Conservation (phyloP, 805 yeast species). For the Sugiyamaella americana region DNA sequence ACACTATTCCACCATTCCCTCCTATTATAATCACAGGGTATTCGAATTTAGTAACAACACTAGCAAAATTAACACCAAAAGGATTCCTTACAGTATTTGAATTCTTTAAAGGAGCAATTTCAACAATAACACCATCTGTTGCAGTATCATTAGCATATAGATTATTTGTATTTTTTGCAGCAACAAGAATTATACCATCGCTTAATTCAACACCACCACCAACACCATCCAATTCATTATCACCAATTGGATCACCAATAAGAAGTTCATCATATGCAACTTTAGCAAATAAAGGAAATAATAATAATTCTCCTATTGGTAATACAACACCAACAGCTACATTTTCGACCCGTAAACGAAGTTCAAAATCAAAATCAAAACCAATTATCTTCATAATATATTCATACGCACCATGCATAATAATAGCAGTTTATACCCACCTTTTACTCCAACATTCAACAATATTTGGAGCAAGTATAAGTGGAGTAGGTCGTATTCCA, state of each 20-base stretch:
- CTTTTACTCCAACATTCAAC: conserved; percentile 73
- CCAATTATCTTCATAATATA: conserved; percentile 45
- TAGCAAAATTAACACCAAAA: conserved; percentile 36
- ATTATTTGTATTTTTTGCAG: conserved; percentile 77
- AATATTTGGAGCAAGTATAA: conserved; percentile 8
- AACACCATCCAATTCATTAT: not conserved
- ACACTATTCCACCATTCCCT: conserved; percentile 30
- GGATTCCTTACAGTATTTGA: conserved; percentile 37
- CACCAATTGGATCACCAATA: not conserved
- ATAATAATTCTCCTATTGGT: not conserved
- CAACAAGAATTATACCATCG: conserved; percentile 86
- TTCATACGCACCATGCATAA: conserved; percentile 87
- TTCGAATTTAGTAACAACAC: conserved; percentile 30
- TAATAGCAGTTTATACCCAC: conserved; percentile 93
- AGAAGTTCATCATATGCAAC: not conserved
- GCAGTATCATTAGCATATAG: conserved; percentile 78
- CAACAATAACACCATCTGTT: conserved; percentile 74
- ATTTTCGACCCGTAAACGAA: conserved; percentile 1
- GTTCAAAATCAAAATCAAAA: conserved; percentile 16
- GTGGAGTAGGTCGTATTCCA: conserved; percentile 2
- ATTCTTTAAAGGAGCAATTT: conserved; percentile 43
- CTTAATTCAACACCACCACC: conserved; percentile 14
- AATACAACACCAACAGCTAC: not conserved
- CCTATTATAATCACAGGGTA: conserved; percentile 36
- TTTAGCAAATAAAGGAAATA: not conserved